Percentiles rank a stretch among this genome's conserved stretches.
Evolutionary conservation across 192 early-diverging fungal genomes (phyloP).

Genomic region (Coemansia sp.): DNA sequence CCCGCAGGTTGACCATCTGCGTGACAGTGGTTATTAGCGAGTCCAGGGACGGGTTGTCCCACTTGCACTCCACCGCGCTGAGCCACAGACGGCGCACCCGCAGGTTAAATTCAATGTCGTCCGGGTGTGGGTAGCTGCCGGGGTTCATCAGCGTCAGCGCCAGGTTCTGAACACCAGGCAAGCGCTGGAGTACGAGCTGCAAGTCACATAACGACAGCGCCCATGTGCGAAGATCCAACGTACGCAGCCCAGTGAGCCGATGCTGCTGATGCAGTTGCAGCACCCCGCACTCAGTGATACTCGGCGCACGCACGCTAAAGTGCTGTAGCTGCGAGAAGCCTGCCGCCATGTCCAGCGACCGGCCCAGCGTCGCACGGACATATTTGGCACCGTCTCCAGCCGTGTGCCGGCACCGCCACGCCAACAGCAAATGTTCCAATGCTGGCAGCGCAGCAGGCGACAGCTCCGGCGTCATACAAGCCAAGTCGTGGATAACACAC

Average conservation of each 20-base stretch:
- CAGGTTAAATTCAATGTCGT: conserved; percentile 19
- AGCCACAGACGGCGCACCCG: conserved; percentile 23
- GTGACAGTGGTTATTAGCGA: conserved; percentile 9
- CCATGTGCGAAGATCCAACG: conserved; percentile 21
- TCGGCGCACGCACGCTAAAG: background rate
- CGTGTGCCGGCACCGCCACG: background rate
- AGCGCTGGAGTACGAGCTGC: conserved; percentile 10
- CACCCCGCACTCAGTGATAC: background rate
- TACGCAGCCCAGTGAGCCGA: background rate
- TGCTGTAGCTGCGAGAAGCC: background rate
- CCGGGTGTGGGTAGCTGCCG: background rate
- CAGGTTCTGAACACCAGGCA: conserved; percentile 16
- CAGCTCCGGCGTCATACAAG: background rate
- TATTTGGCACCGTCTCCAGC: background rate
- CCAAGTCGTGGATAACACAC: background rate
- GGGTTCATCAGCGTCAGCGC: conserved; percentile 11
- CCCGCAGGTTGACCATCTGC: conserved; percentile 22
- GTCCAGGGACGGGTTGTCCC: conserved; percentile 9
- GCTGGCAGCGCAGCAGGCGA: background rate
- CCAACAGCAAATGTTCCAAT: background rate
- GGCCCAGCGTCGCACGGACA: background rate
- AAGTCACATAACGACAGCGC: conserved; percentile 10
- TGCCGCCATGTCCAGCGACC: background rate
- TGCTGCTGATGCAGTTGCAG: background rate
- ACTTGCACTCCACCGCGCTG: conserved; percentile 3